Conservation (phyloP, 2,329 filamentous ascomycete species). For the Exophiala mesophila region DNA sequence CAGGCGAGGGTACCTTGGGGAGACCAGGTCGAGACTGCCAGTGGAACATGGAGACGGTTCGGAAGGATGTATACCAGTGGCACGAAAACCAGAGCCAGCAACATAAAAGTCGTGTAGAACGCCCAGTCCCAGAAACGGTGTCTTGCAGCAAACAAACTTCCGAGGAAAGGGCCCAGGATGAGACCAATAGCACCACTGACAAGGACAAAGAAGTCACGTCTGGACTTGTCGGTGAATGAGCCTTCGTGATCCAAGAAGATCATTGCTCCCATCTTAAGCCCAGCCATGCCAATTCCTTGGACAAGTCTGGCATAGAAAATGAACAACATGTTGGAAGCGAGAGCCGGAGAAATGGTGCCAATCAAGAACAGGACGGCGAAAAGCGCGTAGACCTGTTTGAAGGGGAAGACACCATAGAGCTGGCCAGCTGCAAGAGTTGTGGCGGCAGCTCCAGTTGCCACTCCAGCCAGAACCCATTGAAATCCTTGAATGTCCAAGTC, state of each 20-base stretch:
- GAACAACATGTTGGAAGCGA: constrained; percentile 12
- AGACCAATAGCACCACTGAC: constrained; percentile 14
- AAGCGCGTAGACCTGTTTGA: constrained; percentile 12
- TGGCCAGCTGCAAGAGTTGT: constrained; percentile 15
- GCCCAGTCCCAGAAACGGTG: constrained; percentile 11
- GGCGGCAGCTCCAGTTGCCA: constrained; percentile 15
- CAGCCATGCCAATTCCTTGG: constrained; percentile 14
- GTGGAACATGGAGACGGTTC: constrained; percentile 4
- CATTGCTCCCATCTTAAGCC: constrained; percentile 16
- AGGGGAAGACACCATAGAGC: constrained; percentile 16
- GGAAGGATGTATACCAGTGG: constrained; percentile 14
- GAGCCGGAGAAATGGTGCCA: constrained; percentile 11
- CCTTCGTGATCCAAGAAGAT: constrained; percentile 15
- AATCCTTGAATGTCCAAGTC: constrained; percentile 18
- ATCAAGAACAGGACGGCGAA: constrained; percentile 11
- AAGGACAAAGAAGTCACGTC: constrained; percentile 18
- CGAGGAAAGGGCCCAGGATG: constrained; percentile 16
- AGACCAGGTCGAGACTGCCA: constrained; percentile 5
- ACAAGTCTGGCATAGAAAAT: constrained; percentile 14
- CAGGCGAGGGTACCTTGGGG: constrained; percentile 1
- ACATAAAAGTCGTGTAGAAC: constrained; percentile 12
- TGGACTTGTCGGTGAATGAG: constrained; percentile 16
- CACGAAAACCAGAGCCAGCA: constrained; percentile 5
- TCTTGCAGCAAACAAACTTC: constrained; percentile 12
- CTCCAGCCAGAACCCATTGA: constrained; percentile 16